Base-by-base conservation (phyloP, 2,329 filamentous ascomycete species). In the Alternaria alternata region DNA sequence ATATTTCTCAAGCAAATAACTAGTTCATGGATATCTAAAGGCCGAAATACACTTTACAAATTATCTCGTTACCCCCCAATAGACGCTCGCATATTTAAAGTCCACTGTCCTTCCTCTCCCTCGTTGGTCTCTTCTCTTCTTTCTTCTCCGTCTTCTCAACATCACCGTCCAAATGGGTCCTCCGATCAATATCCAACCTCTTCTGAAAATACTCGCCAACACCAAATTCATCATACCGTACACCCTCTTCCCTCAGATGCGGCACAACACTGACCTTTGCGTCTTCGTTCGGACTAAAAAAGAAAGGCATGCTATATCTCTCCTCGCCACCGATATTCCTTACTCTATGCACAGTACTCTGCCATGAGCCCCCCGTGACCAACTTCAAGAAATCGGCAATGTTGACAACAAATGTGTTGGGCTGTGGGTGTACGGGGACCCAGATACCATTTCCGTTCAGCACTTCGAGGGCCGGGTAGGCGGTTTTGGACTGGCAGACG, bases 221-320 rank as follows among this genome's bases (percentile, higher is more conserved):
- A 2, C 59, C 70, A 69, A 75, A 68, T 55, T 75, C 73, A 11
- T 70, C 71, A 59, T 74, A 74, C 47, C 41, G 43, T 32, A 68
- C 53, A 0, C 73, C 77, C 26, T 63, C 59, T 44, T 61, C 64
- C 28, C 75, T 57, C 58, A 76, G 72, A 58, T 64, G 57, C 59
- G 68, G 59, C 62, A 79, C 42, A 18, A 77, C 75, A 51, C 68
- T 63, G 2, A 79, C 66, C 54, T 57, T 68, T 7, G 72, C 76
- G 61, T 75, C 75, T 47, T 76, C 75, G 63, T 78, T 72, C 28
- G 73, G 76, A 34, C 72, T 77, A 28, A 78, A 73, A 66, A 81
- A 81, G 60, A 81, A 80, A 7, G 79, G 80, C 57, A 80, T 64
- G 32, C 78, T 80, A 57, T 80, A 81, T 18, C 79, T 65, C 59